Evolutionary conservation across 1,284 basidiomycete genomes (phyloP), one percentile per base, ranked within the genome.

Genomic region (Puccinia polysora): DNA sequence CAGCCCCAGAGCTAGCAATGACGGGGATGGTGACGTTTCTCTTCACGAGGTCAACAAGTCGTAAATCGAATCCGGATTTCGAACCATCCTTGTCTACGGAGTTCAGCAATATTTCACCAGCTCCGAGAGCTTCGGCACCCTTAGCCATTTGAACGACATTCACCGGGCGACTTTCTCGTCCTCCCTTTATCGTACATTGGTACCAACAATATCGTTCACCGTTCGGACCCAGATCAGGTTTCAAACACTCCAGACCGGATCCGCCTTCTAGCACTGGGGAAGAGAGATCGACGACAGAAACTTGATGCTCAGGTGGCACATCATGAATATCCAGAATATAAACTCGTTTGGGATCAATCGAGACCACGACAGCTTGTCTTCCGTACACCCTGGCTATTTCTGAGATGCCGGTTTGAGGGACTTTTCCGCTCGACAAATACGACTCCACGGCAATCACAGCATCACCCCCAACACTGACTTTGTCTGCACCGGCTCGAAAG

Each of bases 401-500:
- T 82, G 97, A 94, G 77, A 99, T 97, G 18, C 89, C 89, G 75
- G 91, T 95, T 65, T 78, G 80, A 74, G 75, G 15, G 65, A 73
- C 20, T 74, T 63, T 36, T 49, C 47, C 25, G 28, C 4, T 55
- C 7, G 36, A 25, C 32, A 77, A 74, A 49, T 67, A 50, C 6
- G 50, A 55, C 47, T 63, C 68, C 45, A 45, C 53, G 2, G 71
- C 64, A 25, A 65, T 25, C 70, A 80, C 75, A n/a, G 84, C 85
- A 18, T 76, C 76, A 53, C 77, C 76, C 23, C 84, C 84, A 53
- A 78, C 81, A 89, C 94, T 78, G 52, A 96, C 92, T 83, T 97
- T 99, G 83, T 99, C 96, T 2, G 96, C 96, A 1, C 96, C 96
- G 0, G 90, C 91, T 53, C 96, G 87, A 83, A 99, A 99, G 82